These are phyloP conservation scores for Myxozyma geophila DNA, from an alignment of 805 yeast genomes.

Conservation along the genomic window DNA sequence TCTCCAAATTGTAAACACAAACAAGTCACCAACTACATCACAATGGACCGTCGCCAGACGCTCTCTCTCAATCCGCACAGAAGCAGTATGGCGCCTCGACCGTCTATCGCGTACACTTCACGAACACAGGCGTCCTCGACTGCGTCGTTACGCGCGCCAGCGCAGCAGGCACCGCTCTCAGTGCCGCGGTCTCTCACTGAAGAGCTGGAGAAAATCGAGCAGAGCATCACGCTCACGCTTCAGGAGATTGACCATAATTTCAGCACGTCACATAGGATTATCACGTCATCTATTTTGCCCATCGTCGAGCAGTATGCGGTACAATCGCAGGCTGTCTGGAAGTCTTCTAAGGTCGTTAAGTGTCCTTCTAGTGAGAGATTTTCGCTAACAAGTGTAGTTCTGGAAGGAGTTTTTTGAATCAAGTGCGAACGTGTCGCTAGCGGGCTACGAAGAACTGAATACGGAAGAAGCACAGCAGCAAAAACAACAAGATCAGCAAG, in stretches of 20 bases:
- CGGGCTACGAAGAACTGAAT: constrained; percentile 53
- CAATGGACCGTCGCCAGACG: constrained; percentile 7
- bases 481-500: constrained; percentile 7
- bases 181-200: constrained; percentile 33
- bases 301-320: constrained; percentile 62
- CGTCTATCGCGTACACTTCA: constrained; percentile 26
- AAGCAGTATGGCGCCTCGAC: constrained; percentile 5
- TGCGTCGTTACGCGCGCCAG: neutral
- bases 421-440: constrained; percentile 67
- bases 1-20: neutral
- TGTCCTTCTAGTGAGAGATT: neutral
- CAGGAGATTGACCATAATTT: constrained; percentile 81
- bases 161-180: constrained; percentile 5
- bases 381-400: constrained; percentile 47
- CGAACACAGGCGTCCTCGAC: constrained; percentile 1
- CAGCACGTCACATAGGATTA: constrained; percentile 65
- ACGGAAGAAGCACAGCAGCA: constrained; percentile 12
- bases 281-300: constrained; percentile 72
- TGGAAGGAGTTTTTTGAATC: constrained; percentile 81
- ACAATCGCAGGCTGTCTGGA: constrained; percentile 65
- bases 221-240: constrained; percentile 72
- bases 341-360: constrained; percentile 40
- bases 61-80: neutral
- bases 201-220: constrained; percentile 72
- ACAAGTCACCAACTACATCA: neutral